A percentile compares a stretch with the other conserved stretches of the same genome.
Evolutionary conservation across 208 protist species (phyloP).

Genomic region (Trypanosoma vivax): DNA sequence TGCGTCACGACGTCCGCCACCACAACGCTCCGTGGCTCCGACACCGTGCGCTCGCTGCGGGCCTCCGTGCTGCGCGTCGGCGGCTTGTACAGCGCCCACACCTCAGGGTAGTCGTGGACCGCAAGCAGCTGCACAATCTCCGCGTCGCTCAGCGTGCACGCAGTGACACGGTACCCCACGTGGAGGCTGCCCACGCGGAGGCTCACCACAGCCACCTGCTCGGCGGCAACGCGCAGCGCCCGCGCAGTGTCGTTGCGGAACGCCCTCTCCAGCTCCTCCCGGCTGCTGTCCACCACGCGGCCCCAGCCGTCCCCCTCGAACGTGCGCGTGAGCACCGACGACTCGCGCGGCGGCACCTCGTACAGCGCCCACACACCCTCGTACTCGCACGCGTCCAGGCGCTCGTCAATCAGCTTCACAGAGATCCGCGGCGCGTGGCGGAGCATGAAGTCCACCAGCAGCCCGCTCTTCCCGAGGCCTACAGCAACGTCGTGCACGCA

Average conservation of each 20-base stretch:
- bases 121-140: background rate
- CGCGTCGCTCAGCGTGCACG: background rate
- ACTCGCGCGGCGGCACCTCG: constrained; percentile 18
- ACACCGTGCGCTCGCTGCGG: too few species aligned
- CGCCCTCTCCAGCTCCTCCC: background rate
- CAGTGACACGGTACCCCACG: background rate
- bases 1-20: background rate
- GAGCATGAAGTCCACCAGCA: background rate
- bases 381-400: constrained; percentile 32
- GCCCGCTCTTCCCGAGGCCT: background rate
- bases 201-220: background rate
- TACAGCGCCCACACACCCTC: constrained; percentile 45
- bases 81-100: background rate
- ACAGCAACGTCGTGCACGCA: background rate
- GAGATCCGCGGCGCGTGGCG: background rate
- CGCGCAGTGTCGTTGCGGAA: background rate
- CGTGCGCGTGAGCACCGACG: constrained; percentile 25
- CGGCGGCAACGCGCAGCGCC: background rate
- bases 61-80: too few species aligned
- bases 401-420: constrained; percentile 26
- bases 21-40: too few species aligned
- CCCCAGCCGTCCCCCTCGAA: constrained; percentile 61
- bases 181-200: background rate
- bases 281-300: constrained; percentile 16
- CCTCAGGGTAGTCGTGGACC: background rate